Evolutionary conservation across 495 filamentous ascomycete genomes (phyloP).

Genomic region (Beverwykella pulmonaria): DNA sequence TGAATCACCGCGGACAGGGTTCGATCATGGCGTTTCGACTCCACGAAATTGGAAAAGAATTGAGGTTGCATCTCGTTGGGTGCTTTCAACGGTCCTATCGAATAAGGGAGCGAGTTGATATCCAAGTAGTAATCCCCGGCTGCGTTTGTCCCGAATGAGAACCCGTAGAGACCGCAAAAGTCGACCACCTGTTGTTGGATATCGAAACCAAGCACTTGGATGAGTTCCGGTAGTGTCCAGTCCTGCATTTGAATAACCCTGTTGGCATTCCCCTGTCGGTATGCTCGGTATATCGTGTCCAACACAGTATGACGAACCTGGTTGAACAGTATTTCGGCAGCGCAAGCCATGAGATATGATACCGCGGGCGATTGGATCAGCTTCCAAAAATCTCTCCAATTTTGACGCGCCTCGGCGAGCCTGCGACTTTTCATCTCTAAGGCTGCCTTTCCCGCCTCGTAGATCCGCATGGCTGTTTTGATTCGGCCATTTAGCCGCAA

Average conservation of each 20-base stretch:
- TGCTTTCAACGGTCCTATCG: neutral
- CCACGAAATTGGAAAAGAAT: slow-evolving; percentile 27
- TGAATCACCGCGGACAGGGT: slow-evolving; percentile 26
- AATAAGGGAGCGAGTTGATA: slow-evolving; percentile 35
- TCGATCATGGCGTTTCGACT: slow-evolving; percentile 29
- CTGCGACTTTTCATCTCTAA: slow-evolving; percentile 63
- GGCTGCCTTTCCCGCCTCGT: slow-evolving; percentile 55
- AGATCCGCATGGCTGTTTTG: slow-evolving; percentile 68
- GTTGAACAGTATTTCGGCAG: slow-evolving; percentile 89
- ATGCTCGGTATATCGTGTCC: slow-evolving; percentile 65
- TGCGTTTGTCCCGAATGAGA: slow-evolving; percentile 56
- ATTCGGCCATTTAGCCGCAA: slow-evolving; percentile 61
- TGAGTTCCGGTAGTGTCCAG: slow-evolving; percentile 69
- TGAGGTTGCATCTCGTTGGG: slow-evolving; percentile 2
- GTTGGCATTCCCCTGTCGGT: slow-evolving; percentile 55
- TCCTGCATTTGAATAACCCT: slow-evolving; percentile 61
- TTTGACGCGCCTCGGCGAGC: slow-evolving; percentile 62
- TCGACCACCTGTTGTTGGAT: slow-evolving; percentile 66
- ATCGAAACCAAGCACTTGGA: slow-evolving; percentile 71
- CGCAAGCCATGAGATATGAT: slow-evolving; percentile 90
- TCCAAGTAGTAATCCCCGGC: slow-evolving; percentile 44
- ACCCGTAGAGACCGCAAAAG: slow-evolving; percentile 70
- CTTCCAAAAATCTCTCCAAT: slow-evolving; percentile 72
- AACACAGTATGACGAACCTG: slow-evolving; percentile 76
- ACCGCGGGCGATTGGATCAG: slow-evolving; percentile 69